phyloP scores from a whole-genome alignment of 345 rosid species.

The Linum trigynum region DNA sequence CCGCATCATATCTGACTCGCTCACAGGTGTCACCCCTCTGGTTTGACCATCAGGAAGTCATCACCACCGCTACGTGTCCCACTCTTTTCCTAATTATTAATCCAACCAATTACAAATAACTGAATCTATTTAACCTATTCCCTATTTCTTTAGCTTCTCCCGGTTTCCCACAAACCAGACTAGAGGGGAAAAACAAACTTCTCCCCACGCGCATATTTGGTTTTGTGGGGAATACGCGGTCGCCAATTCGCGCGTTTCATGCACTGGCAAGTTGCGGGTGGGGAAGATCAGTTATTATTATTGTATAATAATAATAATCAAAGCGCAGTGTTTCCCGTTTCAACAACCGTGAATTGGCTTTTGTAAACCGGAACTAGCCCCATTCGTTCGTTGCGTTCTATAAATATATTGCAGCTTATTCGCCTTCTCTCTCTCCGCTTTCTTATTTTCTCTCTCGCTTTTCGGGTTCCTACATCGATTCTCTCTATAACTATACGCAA shows the following conservation, averaged over 20 bases:
- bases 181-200: neutral
- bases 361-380: neutral
- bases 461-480: neutral
- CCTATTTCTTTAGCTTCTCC: neutral
- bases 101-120: neutral
- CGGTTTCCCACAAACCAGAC: neutral
- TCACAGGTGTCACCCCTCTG: neutral
- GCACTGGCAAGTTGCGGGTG: neutral
- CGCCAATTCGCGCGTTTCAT: neutral
- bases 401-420: neutral
- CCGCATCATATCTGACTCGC: neutral
- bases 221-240: neutral
- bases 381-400: too few relatives aligned
- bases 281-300: too few relatives aligned
- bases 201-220: neutral
- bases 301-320: too few relatives aligned
- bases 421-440: neutral
- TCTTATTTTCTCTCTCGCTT: too few relatives aligned
- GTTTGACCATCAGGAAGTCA: neutral
- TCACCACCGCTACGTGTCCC: neutral
- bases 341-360: too few relatives aligned
- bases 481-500: neutral
- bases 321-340: too few relatives aligned
- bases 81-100: too few relatives aligned
- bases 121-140: neutral